Base-by-base conservation (phyloP, 345 rosid species). In the Aegle marmelos region DNA sequence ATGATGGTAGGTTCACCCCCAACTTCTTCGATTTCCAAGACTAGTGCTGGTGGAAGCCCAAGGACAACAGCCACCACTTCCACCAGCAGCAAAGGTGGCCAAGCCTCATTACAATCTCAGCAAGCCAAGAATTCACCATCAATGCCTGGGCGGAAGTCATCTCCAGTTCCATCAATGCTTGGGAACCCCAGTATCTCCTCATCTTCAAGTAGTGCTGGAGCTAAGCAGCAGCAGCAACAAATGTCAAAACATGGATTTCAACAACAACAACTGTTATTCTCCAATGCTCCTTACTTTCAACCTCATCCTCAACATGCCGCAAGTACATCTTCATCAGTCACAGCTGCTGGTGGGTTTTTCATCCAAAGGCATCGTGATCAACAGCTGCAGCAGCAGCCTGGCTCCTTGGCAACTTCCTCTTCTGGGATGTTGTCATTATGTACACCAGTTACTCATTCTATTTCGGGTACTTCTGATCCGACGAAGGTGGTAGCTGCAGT, bases 41-140 rank as follows among this genome's bases (percentile, higher is more conserved):
- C 70, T 63, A 48, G 93, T 68, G 87, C 95, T 7, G 90, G 98
- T 59, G 99, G 97, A 71, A 94, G 98, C 82, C 99, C 98, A 27
- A 88, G 95, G 81, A 91, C 97, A 63, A 86, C 88, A 27, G 78
- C 88, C 64, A 84, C 95, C 10, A 75, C 89, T 9, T 88, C 97
- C 33, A 78, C 90, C 0, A 85, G 82, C 75, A 92, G 90, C 83
- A 97, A 93, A 82, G 80, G 84, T 73, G 91, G 90, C 59, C 99
- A 92, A 80, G 84, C 89, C 76, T 87, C 84, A 2, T 75, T 91
- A 39, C 84, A 95, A 34, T 83, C 94, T 39, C 98, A 91, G 82
- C 97, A 90, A 69, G 79, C 81, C 7, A 96, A 92, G 88, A 91
- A 83, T 79, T 83, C 91, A 2, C 88, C 86, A 36, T 70, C 97